Evolutionary conservation across 2,329 filamentous ascomycete genomes (phyloP), one percentile per base, ranked within the genome.

Genomic region (Ceratocystis harringtonii): DNA sequence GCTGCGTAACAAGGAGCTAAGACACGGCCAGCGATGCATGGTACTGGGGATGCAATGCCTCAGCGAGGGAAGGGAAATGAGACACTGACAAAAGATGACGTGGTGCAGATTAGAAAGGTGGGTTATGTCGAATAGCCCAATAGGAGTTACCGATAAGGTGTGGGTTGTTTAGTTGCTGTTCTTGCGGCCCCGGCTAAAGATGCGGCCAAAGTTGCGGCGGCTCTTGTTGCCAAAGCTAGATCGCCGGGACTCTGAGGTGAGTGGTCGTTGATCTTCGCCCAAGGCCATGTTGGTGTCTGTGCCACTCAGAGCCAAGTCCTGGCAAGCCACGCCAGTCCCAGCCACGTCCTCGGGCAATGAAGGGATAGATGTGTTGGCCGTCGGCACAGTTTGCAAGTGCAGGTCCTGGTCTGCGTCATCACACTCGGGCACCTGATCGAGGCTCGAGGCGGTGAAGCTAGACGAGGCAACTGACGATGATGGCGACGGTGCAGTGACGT

Each of bases 151-250:
- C 5, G 10, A 52, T 22, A 52, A 28, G 10, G 15, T 8, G 15
- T 4, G 3, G 17, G 30, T 25, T 36, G 22, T 30, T 52, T 64
- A 67, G 61, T 67, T 62, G 19, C 62, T 61, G 32, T 64, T 57
- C 41, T 67, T 67, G 45, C 63, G 62, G 48, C 63, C 50, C 4
- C 62, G 60, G n/a, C 63, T 28, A 43, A 67, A 65, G 7, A 65
- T 43, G 8, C 58, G 57, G 17, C 57, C 57, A 25, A 67, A 41
- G 45, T 43, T 58, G 22, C 66, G 63, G 19, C 63, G 63, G 22
- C 55, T 60, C 36, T 60, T 65, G 60, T 50, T 65, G 25, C 48
- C 63, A 30, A 32, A 41, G 41, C 66, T 65, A 15, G 63, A 62
- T 17, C 32, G 19, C 17, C 45, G 19, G 1, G 62, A 65, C 36